Evolutionary conservation across 2,329 filamentous ascomycete genomes (phyloP).

Genomic region (Mollisia scopiformis): DNA sequence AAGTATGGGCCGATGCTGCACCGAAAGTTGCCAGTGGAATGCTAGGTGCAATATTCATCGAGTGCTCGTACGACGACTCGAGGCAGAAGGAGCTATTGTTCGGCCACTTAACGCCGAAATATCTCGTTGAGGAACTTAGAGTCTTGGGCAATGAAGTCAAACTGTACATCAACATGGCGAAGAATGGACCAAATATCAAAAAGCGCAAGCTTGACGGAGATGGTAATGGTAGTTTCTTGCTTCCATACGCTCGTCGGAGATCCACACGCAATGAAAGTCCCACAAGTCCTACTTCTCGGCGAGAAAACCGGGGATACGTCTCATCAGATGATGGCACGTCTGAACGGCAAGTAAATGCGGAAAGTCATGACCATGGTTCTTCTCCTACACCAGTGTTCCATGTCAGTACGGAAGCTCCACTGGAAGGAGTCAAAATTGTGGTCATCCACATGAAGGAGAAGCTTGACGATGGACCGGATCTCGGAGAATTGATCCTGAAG

Average conservation of each 20-base stretch:
- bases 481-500: conserved; percentile 67
- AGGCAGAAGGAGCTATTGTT: conserved; percentile 79
- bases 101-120: conserved; percentile 84
- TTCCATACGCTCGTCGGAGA: neutral
- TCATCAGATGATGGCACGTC: neutral
- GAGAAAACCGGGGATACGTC: neutral
- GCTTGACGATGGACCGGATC: conserved; percentile 69
- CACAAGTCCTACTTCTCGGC: neutral
- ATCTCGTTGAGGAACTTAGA: conserved; percentile 78
- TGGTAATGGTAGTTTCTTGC: neutral
- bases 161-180: conserved; percentile 16
- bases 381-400: neutral
- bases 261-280: neutral
- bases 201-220: conserved; percentile 64
- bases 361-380: neutral
- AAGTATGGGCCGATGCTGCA: conserved; percentile 86
- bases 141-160: conserved; percentile 57
- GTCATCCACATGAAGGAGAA: conserved; percentile 95
- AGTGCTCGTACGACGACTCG: conserved; percentile 89
- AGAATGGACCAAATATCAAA: conserved; percentile 46
- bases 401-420: conserved; percentile 25
- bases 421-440: conserved; percentile 77
- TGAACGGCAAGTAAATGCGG: neutral
- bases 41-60: conserved; percentile 85
- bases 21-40: conserved; percentile 76